phyloP scores from a whole-genome alignment of 2,329 filamentous ascomycete genomes.

The Trichoderma atroviride region DNA sequence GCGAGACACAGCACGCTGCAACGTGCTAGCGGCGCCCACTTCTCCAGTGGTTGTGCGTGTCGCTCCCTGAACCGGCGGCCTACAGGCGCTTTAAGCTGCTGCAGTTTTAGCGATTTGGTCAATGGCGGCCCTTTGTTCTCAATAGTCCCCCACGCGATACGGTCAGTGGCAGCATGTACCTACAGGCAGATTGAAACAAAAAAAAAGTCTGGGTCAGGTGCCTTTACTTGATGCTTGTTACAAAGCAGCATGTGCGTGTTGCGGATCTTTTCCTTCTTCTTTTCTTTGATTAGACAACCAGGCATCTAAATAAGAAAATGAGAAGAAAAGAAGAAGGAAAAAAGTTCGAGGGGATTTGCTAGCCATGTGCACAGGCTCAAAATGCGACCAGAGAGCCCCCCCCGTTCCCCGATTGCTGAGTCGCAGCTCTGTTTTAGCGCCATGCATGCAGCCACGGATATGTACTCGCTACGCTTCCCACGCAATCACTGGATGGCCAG shows the following conservation, averaged over 20 bases:
- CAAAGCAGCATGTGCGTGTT: background rate
- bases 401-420: background rate
- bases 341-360: background rate
- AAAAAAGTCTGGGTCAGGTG: background rate
- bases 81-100: background rate
- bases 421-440: conserved; percentile 8
- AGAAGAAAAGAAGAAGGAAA: background rate
- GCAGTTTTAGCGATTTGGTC: background rate
- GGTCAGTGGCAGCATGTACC: no score
- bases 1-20: conserved; percentile 15
- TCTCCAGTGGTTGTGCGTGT: background rate
- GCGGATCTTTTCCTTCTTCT: background rate
- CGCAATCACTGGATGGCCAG: background rate
- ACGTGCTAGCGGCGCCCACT: background rate
- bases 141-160: background rate
- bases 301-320: background rate
- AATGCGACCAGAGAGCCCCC: conserved; percentile 11
- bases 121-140: background rate
- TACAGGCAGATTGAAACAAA: background rate
- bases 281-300: background rate
- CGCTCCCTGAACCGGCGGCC: background rate
- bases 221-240: background rate
- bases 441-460: conserved; percentile 11
- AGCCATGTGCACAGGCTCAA: background rate
- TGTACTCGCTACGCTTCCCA: conserved; percentile 2